phyloP scores from a whole-genome alignment of 768 basidiomycete species.

The Holtermanniella nyarrowii region DNA sequence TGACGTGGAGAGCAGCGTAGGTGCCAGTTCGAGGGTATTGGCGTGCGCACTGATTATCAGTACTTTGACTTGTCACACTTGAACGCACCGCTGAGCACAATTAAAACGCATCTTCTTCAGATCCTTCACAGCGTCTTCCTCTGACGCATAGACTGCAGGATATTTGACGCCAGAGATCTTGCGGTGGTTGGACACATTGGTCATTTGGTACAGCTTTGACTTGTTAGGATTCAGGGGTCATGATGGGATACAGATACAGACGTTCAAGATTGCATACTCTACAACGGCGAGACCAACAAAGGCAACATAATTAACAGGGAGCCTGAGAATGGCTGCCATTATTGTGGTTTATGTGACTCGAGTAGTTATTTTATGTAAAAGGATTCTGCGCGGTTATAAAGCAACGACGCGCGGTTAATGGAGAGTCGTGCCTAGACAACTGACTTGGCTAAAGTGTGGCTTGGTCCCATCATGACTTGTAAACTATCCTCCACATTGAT shows the following conservation, averaged over 20 bases:
- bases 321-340: too few relatives aligned
- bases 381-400: too few relatives aligned
- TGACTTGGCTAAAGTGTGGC: too few relatives aligned
- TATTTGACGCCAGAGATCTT: constrained; percentile 24
- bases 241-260: background rate
- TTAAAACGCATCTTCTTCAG: constrained; percentile 19
- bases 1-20: constrained; percentile 15
- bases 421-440: too few relatives aligned
- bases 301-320: too few relatives aligned
- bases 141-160: constrained; percentile 26
- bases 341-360: too few relatives aligned
- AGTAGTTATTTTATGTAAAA: too few relatives aligned
- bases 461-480: too few relatives aligned
- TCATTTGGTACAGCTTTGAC: constrained; percentile 18
- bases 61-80: constrained; percentile 27
- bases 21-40: constrained; percentile 27
- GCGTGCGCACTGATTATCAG: constrained; percentile 20
- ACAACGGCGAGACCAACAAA: too few relatives aligned
- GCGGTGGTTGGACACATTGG: constrained; percentile 12
- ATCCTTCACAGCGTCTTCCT: constrained; percentile 27
- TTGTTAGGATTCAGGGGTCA: background rate
- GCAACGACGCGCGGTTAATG: too few relatives aligned
- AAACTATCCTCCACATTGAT: too few relatives aligned
- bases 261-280: too few relatives aligned
- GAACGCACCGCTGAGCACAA: background rate